Evolutionary conservation across 768 basidiomycete species (phyloP), one percentile per base, ranked within the genome.

Genomic region (Lactarius deliciosus): DNA sequence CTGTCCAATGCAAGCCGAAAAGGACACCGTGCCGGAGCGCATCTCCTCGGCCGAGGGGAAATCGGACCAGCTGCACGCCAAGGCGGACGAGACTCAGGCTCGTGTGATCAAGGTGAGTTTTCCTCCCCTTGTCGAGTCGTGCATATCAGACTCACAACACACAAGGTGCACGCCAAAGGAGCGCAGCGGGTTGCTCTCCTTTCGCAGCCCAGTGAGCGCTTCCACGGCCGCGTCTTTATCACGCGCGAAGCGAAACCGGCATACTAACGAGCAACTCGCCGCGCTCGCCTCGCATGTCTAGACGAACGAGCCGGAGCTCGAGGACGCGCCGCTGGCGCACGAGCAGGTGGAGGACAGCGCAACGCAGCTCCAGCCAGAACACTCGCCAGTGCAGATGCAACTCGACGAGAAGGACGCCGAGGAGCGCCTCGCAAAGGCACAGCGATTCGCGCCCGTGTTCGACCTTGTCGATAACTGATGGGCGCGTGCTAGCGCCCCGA

Each of bases 1-100:
- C 72, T 94, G 15, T 83, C 86, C 13, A 91, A 91, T 90, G 5
- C 86, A 90, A 20, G 90, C 90, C 18, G 92, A 94, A 79, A 94
- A 92, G 77, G 92, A 93, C 58, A 78, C 84, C 43, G 74, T 91
- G 54, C 76, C 72, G 25, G 89, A 92, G 69, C 89, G 89, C 69
- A 76, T 91, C 36, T 77, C 75, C 28, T 78, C 79, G 30, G 79
- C 79, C 0, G 91, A 93, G 74, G 79, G 74, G 36, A 91, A 93
- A 62, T 84, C 89, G 22, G 89, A 93, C 25, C 76, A 77, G 5
- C 74, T 91, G 53, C 83, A 83, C 50, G 70, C 73, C 3, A 85
- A 88, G 67, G 73, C 86, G 22, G 86, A 86, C 66, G 85, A 85
- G 63, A 60, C 84, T 50, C 83, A 89, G 68, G 66, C 3, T 30